Conservation (phyloP, 352 stramenopile species). For the Pythium volutum region DNA sequence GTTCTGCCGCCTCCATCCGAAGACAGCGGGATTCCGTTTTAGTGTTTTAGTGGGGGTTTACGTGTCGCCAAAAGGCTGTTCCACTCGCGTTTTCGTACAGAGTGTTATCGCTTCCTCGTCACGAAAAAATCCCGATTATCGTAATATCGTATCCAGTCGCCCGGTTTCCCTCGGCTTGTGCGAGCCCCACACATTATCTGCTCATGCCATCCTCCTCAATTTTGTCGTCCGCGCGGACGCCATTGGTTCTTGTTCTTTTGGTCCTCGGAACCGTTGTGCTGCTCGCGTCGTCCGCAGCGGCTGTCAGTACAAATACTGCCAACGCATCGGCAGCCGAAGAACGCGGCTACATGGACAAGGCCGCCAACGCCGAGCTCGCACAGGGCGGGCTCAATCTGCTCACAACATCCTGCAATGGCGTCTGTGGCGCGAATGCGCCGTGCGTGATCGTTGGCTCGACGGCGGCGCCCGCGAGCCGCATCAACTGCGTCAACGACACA, state of each 20-base stretch:
- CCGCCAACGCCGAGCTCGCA: slow-evolving; percentile 17
- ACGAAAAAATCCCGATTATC: background rate
- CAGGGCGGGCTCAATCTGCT: slow-evolving; percentile 51
- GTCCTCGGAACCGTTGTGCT: slow-evolving; percentile 7
- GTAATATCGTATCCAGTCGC: background rate
- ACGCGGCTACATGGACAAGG: slow-evolving; percentile 19
- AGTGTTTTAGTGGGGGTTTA: too few species aligned
- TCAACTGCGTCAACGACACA: slow-evolving; percentile 77
- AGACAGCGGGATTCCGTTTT: too few species aligned
- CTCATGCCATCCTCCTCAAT: background rate
- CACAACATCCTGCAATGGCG: slow-evolving; percentile 73
- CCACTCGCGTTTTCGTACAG: too few species aligned
- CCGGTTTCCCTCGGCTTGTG: slow-evolving; percentile 1
- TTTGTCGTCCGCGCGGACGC: background rate
- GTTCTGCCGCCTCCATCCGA: too few species aligned
- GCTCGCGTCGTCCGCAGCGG: background rate
- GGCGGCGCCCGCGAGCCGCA: slow-evolving; percentile 47
- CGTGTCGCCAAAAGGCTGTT: background rate
- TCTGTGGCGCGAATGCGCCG: slow-evolving; percentile 50
- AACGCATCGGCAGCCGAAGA: slow-evolving; percentile 2
- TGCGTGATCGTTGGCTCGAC: slow-evolving; percentile 56
- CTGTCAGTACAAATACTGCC: background rate
- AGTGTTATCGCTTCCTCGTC: background rate
- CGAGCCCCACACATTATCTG: background rate
- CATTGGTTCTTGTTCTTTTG: slow-evolving; percentile 6